phyloP scores from a whole-genome alignment of 208 protist genomes.

The Trypanosoma rangeli region DNA sequence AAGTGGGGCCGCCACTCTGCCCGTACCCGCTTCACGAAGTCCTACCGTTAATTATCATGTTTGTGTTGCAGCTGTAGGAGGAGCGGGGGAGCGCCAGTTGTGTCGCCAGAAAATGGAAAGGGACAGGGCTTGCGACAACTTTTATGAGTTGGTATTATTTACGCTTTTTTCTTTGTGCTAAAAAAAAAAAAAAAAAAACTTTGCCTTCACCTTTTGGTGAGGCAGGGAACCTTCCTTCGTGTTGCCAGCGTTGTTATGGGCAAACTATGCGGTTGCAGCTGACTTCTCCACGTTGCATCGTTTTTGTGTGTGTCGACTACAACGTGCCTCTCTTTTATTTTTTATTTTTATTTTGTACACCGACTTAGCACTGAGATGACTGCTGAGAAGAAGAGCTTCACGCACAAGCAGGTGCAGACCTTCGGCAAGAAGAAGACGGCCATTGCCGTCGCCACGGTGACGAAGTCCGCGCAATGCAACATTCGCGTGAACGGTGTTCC shows the following conservation, averaged over 20 bases:
- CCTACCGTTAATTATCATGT: conserved; percentile 27
- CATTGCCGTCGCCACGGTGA: conserved; percentile 98
- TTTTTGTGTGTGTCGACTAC: conserved; percentile 8
- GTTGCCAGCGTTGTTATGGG: background rate
- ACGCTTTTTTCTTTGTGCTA: conserved; percentile 12
- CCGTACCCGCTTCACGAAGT: conserved; percentile 97
- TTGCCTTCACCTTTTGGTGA: too few relatives aligned
- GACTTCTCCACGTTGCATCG: background rate
- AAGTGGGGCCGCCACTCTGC: conserved; percentile 99
- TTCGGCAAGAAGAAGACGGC: conserved; percentile 99
- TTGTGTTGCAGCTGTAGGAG: background rate
- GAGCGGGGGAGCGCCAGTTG: background rate
- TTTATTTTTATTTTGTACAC: conserved; percentile 23
- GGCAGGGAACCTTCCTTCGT: conserved; percentile 9
- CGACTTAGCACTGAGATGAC: conserved; percentile 43
- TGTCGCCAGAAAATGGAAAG: background rate
- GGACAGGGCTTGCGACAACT: conserved; percentile 7
- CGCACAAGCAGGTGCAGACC: conserved; percentile 92
- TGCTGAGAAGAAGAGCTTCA: conserved; percentile 70
- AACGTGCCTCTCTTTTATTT: conserved; percentile 12
- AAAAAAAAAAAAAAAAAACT: too few relatives aligned
- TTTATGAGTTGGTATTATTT: conserved; percentile 26
- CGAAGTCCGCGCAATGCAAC: conserved; percentile 95
- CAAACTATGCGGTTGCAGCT: background rate
- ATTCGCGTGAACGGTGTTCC: conserved; percentile 99